Conservation (phyloP, 768 basidiomycete genomes). For the Lactarius sp. region DNA sequence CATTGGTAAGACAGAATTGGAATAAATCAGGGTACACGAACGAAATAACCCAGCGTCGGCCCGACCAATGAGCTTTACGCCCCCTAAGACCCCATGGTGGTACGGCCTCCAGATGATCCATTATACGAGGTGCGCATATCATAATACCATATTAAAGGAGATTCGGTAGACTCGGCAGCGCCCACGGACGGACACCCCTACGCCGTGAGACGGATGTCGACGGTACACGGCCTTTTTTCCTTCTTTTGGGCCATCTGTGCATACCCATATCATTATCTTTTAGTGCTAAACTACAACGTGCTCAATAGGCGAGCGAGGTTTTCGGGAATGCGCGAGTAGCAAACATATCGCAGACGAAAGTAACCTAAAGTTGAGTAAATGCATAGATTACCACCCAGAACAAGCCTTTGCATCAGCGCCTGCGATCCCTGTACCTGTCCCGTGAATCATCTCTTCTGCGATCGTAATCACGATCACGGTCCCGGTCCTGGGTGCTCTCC, state of each 20-base stretch:
- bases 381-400: not conserved
- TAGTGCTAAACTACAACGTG: not conserved
- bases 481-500: conserved; percentile 9
- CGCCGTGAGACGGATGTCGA: not conserved
- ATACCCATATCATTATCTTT: not conserved
- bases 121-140: no score
- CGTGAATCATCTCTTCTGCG: conserved; percentile 22
- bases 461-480: conserved; percentile 13
- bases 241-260: not conserved
- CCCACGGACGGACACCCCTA: not conserved
- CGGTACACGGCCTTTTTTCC: not conserved
- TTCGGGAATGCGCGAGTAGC: not conserved
- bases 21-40: no score
- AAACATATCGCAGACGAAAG: not conserved
- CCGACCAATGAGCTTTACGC: no score
- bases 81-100: no score
- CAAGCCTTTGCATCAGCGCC: conserved; percentile 1
- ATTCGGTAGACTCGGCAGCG: no score
- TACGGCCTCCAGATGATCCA: no score
- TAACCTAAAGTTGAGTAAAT: not conserved
- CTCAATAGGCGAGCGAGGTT: not conserved
- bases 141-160: no score
- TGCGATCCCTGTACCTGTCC: conserved; percentile 21
- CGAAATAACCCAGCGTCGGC: no score
- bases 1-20: no score